Percentiles rank a stretch among this genome's conserved stretches.
Conservation (phyloP, 371 early-diverging fungal genomes). For the Fennellomyces sp. region DNA sequence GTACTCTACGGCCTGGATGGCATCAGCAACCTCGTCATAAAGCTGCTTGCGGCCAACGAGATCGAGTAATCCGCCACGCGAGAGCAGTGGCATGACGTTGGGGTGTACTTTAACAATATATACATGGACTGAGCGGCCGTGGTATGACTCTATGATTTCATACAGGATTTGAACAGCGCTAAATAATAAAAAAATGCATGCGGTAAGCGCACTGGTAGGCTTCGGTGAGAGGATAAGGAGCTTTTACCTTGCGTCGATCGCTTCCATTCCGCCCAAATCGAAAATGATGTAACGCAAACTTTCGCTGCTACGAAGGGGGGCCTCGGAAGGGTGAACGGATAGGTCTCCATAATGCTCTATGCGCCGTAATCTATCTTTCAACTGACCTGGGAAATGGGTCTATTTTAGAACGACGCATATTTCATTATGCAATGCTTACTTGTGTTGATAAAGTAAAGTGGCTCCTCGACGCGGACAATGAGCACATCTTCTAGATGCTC, state of each 20-base stretch:
- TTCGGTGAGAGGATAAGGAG: no score
- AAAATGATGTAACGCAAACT: slow-evolving; percentile 69
- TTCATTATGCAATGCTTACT: slow-evolving; percentile 45
- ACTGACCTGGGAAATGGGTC: slow-evolving; percentile 55
- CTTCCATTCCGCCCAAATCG: slow-evolving; percentile 82
- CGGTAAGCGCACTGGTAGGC: no score
- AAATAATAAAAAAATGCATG: no score
- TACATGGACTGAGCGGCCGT: slow-evolving; percentile 68
- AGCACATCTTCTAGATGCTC: slow-evolving; percentile 75
- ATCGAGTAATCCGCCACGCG: slow-evolving; percentile 62
- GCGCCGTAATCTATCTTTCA: slow-evolving; percentile 24
- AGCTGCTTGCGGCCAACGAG: slow-evolving; percentile 65
- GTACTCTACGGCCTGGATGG: slow-evolving; percentile 35
- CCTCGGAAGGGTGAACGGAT: slow-evolving; percentile 87
- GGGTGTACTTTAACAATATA: slow-evolving; percentile 80
- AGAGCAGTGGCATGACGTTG: slow-evolving; percentile 59
- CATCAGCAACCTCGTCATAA: slow-evolving; percentile 28
- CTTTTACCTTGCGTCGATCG: slow-evolving; percentile 79
- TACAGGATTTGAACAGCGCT: slow-evolving; percentile 82
- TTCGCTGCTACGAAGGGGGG: slow-evolving; percentile 58
- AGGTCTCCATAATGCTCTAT: slow-evolving; percentile 85
- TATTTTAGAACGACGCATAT: background rate
- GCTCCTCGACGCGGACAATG: slow-evolving; percentile 85
- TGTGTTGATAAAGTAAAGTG: slow-evolving; percentile 90
- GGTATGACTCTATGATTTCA: slow-evolving; percentile 81